Evolutionary conservation across 148 eudicot genomes (phyloP).

Genomic region (Fagopyrum tataricum): DNA sequence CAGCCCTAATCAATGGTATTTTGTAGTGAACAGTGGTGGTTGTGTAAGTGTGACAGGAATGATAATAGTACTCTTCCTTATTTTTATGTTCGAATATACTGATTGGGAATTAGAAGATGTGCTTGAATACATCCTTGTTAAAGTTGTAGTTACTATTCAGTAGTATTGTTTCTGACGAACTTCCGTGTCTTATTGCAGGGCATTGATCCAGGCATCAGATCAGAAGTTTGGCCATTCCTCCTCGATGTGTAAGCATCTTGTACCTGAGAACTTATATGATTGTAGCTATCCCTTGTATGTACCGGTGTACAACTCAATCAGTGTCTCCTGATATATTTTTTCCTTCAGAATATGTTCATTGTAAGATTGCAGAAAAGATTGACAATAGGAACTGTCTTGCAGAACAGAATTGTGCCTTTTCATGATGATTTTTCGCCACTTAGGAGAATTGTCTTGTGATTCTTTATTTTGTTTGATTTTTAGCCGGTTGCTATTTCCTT

Average conservation of each 20-base stretch:
- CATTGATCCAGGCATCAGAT: constrained; percentile 78
- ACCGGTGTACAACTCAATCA: not conserved
- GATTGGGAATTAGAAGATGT: not conserved
- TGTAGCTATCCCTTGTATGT: not conserved
- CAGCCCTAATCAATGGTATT: not conserved
- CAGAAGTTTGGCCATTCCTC: constrained; percentile 99
- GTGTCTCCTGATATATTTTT: not conserved
- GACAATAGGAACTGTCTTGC: not conserved
- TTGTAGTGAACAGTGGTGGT: not conserved
- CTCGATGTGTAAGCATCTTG: constrained; percentile 85
- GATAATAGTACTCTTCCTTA: not conserved
- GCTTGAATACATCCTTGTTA: constrained; percentile 9
- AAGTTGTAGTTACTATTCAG: not conserved
- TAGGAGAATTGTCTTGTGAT: not conserved
- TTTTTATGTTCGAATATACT: not conserved
- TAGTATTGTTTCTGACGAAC: not conserved
- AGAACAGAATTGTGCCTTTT: not conserved
- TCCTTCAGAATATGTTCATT: not conserved
- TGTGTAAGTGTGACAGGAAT: not conserved
- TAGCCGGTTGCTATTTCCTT: not conserved
- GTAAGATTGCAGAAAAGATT: not conserved
- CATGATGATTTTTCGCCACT: not conserved
- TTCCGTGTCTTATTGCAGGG: constrained; percentile 41
- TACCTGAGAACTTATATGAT: not conserved
- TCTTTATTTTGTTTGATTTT: not conserved